These are phyloP conservation scores for Rhamnella rubrinervis DNA, from an alignment of 331 rosid genomes.

Conservation along the genomic window DNA sequence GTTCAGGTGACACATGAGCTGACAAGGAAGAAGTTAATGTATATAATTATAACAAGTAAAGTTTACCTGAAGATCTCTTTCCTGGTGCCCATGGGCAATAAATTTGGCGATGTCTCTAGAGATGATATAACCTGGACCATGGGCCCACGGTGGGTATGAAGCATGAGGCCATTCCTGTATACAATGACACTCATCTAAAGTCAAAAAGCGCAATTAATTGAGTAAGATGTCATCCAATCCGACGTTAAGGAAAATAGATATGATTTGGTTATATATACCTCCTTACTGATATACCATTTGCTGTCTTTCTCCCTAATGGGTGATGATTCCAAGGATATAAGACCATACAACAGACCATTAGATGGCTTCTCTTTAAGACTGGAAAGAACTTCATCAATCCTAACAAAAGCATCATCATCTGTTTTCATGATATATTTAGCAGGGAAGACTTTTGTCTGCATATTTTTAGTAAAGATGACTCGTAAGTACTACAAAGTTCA, in stretches of 20 bases:
- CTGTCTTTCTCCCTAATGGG: slow-evolving; percentile 78
- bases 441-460: slow-evolving; percentile 81
- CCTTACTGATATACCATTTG: slow-evolving; percentile 82
- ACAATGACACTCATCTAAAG: slow-evolving; percentile 4
- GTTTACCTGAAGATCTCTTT: slow-evolving; percentile 69
- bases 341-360: slow-evolving; percentile 70
- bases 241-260: neutral
- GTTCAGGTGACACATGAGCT: neutral
- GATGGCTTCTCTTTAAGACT: slow-evolving; percentile 69
- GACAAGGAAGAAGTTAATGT: neutral
- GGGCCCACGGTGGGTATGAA: slow-evolving; percentile 93
- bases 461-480: slow-evolving; percentile 9
- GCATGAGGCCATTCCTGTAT: slow-evolving; percentile 84
- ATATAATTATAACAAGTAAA: slow-evolving; percentile 5
- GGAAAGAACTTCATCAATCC: slow-evolving; percentile 84
- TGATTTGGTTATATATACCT: slow-evolving; percentile 45
- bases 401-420: slow-evolving; percentile 93
- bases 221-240: slow-evolving; percentile 1
- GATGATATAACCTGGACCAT: slow-evolving; percentile 91
- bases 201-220: slow-evolving; percentile 5
- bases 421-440: slow-evolving; percentile 94
- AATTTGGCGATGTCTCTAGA: slow-evolving; percentile 87
- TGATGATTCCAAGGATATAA: slow-evolving; percentile 70
- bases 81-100: slow-evolving; percentile 60
- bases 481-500: neutral